phyloP scores from a whole-genome alignment of 1,284 basidiomycete species.

The Trichosporon asahii region DNA sequence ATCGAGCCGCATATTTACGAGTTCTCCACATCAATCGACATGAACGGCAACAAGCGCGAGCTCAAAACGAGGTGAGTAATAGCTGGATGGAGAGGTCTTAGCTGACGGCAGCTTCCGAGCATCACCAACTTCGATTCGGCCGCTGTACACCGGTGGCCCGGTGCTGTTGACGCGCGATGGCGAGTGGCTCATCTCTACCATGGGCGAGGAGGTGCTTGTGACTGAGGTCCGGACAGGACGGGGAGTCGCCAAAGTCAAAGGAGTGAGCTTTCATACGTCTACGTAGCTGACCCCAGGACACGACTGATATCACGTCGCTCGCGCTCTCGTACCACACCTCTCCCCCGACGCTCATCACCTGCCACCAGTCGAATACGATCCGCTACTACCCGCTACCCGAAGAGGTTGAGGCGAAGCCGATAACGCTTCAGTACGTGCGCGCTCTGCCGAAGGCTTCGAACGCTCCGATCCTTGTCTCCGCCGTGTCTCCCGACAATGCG shows the following conservation, averaged over 20 bases:
- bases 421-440: constrained; percentile 59
- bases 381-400: constrained; percentile 54
- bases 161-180: constrained; percentile 79
- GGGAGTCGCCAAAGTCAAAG: constrained; percentile 73
- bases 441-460: constrained; percentile 80
- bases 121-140: constrained; percentile 53
- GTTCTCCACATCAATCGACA: constrained; percentile 16
- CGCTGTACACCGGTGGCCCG: constrained; percentile 83
- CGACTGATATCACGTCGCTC: constrained; percentile 56
- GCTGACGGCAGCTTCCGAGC: constrained; percentile 44
- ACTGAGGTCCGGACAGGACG: constrained; percentile 73
- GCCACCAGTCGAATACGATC: constrained; percentile 55
- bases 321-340: constrained; percentile 48
- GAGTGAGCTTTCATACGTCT: constrained; percentile 60
- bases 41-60: constrained; percentile 39
- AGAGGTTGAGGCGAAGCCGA: constrained; percentile 31
- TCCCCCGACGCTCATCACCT: constrained; percentile 54
- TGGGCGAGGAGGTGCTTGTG: constrained; percentile 78
- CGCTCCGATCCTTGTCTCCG: constrained; percentile 86
- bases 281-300: constrained; percentile 54
- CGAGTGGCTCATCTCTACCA: constrained; percentile 73
- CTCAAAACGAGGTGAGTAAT: constrained; percentile 44
- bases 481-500: constrained; percentile 77
- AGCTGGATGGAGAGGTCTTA: background rate
- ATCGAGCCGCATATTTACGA: background rate